These are phyloP conservation scores for Grammothele lineata DNA, from an alignment of 768 basidiomycete genomes.

Conservation along the genomic window DNA sequence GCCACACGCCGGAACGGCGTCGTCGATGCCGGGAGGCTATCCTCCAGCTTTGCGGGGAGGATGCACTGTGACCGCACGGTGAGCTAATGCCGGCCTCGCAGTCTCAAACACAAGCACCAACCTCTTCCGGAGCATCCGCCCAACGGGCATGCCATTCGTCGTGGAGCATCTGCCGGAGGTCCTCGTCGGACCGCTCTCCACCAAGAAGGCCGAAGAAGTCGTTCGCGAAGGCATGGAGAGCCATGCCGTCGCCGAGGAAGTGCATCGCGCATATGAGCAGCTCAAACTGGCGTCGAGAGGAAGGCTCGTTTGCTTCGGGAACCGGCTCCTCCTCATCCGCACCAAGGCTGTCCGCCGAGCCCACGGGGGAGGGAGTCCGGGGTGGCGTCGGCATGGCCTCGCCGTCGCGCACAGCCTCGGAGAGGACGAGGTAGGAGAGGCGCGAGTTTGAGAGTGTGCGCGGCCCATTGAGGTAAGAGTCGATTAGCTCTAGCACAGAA, in stretches of 20 bases:
- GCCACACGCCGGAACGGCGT: slow-evolving; percentile 40
- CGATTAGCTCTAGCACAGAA: slow-evolving; percentile 47
- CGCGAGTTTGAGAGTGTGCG: slow-evolving; percentile 65
- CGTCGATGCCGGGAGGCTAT: slow-evolving; percentile 32
- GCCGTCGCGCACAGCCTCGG: slow-evolving; percentile 23
- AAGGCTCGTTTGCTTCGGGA: slow-evolving; percentile 4
- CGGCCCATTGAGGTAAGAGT: slow-evolving; percentile 71
- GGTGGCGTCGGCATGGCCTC: slow-evolving; percentile 29
- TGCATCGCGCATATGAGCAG: slow-evolving; percentile 75
- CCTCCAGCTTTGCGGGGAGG: slow-evolving; percentile 50
- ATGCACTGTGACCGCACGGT: slow-evolving; percentile 1
- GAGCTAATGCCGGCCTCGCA: neutral
- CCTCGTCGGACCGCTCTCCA: slow-evolving; percentile 22
- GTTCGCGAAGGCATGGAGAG: slow-evolving; percentile 76
- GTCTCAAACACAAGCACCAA: slow-evolving; percentile 8
- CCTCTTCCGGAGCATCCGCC: slow-evolving; percentile 17
- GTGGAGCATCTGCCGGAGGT: slow-evolving; percentile 27
- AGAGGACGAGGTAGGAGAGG: slow-evolving; percentile 63
- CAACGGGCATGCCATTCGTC: slow-evolving; percentile 33
- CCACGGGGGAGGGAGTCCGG: slow-evolving; percentile 25
- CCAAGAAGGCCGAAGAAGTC: slow-evolving; percentile 71
- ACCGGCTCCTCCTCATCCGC: slow-evolving; percentile 14
- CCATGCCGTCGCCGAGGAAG: slow-evolving; percentile 86
- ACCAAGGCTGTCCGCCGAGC: neutral
- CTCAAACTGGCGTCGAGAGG: slow-evolving; percentile 41